Conservation (phyloP, 352 stramenopile species). For the Phytophthora citricola region DNA sequence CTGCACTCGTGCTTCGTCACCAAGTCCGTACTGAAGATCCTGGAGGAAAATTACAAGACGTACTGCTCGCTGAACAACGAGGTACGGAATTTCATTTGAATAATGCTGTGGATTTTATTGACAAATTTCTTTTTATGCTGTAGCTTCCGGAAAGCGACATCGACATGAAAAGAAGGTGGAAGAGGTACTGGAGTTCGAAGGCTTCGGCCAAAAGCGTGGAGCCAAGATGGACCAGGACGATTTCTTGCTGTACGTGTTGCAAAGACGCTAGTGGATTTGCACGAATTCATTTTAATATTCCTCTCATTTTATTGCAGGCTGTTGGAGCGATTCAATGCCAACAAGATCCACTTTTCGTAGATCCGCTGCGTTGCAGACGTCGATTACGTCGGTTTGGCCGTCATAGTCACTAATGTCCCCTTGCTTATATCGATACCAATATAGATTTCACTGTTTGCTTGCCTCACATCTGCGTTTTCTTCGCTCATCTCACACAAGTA, state of each 20-base stretch:
- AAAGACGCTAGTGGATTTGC: neutral
- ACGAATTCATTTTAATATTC: neutral
- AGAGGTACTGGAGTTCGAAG: slow-evolving; percentile 91
- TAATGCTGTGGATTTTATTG: neutral
- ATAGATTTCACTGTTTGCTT: slow-evolving; percentile 40
- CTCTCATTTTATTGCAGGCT: slow-evolving; percentile 57
- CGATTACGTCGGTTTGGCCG: slow-evolving; percentile 14
- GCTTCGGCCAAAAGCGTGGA: slow-evolving; percentile 90
- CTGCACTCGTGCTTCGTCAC: slow-evolving; percentile 96
- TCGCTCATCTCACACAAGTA: slow-evolving; percentile 16
- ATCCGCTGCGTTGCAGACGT: slow-evolving; percentile 12
- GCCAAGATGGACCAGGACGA: slow-evolving; percentile 99
- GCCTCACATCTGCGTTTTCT: slow-evolving; percentile 7
- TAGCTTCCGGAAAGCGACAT: slow-evolving; percentile 78
- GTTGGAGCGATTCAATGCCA: slow-evolving; percentile 96
- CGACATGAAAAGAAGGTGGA: slow-evolving; percentile 95
- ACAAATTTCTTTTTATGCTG: neutral
- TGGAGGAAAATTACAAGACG: slow-evolving; percentile 97
- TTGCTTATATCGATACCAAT: slow-evolving; percentile 26
- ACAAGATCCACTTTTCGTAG: slow-evolving; percentile 97
- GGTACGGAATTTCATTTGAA: slow-evolving; percentile 27
- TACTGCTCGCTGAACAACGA: slow-evolving; percentile 94
- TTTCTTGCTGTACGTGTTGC: slow-evolving; percentile 90
- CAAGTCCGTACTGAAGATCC: slow-evolving; percentile 95
- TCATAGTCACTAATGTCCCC: slow-evolving; percentile 17